Percentiles rank a stretch among this genome's conserved stretches.
Evolutionary conservation across 345 rosid species (phyloP).

Genomic region (Eucalyptus paniculata): DNA sequence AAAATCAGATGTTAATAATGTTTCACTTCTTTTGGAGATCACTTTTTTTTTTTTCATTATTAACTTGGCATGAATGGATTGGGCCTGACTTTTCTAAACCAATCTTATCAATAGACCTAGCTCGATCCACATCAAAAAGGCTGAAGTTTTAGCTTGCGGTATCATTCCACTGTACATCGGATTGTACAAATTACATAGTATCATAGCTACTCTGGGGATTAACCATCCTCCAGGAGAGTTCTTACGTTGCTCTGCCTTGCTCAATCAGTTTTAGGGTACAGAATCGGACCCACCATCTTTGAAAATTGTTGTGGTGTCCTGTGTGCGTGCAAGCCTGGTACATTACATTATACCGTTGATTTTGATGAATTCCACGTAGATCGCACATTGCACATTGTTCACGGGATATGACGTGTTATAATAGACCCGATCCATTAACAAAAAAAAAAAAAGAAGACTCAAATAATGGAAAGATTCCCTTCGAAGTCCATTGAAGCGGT

Average conservation of each 20-base stretch:
- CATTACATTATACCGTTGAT: not conserved
- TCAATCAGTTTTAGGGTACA: not conserved
- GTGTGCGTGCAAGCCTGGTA: too few relatives aligned
- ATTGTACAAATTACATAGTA: too few relatives aligned
- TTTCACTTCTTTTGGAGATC: fast-evolving
- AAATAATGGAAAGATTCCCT: not conserved
- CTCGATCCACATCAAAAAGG: fast-evolving
- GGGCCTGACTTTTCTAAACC: too few relatives aligned
- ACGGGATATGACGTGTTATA: not conserved
- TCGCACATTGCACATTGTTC: not conserved
- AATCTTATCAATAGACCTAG: too few relatives aligned
- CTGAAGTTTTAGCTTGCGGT: too few relatives aligned
- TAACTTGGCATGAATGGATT: too few relatives aligned
- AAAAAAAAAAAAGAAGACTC: not conserved
- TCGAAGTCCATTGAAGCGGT: not conserved
- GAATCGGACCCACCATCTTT: not conserved
- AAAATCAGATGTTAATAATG: too few relatives aligned
- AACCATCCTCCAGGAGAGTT: not conserved
- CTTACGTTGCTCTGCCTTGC: not conserved
- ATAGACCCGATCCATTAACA: not conserved
- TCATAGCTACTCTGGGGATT: too few relatives aligned
- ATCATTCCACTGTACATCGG: too few relatives aligned
- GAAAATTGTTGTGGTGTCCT: not conserved
- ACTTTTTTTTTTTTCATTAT: too few relatives aligned
- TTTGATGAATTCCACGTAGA: not conserved